phyloP scores from a whole-genome alignment of 768 basidiomycete species.

The Leucogyrophana mollusca region DNA sequence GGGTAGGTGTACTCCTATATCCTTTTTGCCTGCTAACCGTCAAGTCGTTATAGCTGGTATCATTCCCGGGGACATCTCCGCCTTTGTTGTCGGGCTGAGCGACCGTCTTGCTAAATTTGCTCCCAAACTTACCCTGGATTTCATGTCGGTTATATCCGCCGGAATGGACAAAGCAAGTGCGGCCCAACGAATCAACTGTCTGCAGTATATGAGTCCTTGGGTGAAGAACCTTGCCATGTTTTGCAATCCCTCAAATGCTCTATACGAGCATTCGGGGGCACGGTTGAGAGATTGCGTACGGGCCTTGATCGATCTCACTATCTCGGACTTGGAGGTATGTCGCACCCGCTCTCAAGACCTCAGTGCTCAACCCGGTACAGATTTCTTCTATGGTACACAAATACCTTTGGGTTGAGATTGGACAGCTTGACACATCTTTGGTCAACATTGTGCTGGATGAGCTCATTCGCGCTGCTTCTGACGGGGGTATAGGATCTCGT shows the following conservation, averaged over 20 bases:
- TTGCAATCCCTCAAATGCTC: constrained; percentile 62
- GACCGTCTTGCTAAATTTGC: constrained; percentile 68
- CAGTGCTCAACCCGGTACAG: constrained; percentile 33
- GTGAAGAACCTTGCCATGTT: constrained; percentile 76
- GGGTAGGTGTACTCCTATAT: constrained; percentile 45
- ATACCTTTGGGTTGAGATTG: constrained; percentile 76
- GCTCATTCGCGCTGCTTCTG: constrained; percentile 77
- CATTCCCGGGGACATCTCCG: constrained; percentile 61
- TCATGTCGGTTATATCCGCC: constrained; percentile 79
- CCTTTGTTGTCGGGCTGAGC: constrained; percentile 66
- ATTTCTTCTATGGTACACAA: constrained; percentile 66
- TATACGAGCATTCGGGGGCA: constrained; percentile 72
- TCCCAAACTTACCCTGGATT: constrained; percentile 86
- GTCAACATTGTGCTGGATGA: constrained; percentile 79
- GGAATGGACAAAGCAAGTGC: constrained; percentile 50
- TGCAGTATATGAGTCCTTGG: constrained; percentile 89
- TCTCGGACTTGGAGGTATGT: constrained; percentile 67
- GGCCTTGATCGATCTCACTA: constrained; percentile 72
- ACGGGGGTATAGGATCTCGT: constrained; percentile 73
- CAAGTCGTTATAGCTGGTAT: constrained; percentile 51
- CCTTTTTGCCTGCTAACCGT: constrained; percentile 1
- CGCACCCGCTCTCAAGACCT: constrained; percentile 1
- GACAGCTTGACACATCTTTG: constrained; percentile 62
- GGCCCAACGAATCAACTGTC: constrained; percentile 63
- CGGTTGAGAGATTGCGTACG: constrained; percentile 80